Base-by-base conservation (phyloP, 2,329 filamentous ascomycete genomes). In the Fusarium sp. region DNA sequence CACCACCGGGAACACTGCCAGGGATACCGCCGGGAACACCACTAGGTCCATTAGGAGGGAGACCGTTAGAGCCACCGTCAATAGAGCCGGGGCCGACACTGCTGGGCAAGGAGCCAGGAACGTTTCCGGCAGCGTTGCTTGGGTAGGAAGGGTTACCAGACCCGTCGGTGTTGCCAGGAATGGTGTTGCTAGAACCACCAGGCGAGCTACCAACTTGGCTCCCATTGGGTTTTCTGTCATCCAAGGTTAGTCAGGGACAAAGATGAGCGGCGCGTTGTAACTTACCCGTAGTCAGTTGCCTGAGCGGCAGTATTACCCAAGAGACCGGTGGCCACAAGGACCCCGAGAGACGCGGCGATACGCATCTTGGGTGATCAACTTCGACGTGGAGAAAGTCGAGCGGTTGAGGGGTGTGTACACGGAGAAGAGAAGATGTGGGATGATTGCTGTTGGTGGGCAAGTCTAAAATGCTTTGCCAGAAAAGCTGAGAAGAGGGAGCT, bases 291-390 rank as follows among this genome's bases (percentile, higher is more conserved):
- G 49, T 75, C 75, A 40, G 78, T 78, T 37, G 79, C 76, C 59
- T 81, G 80, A n/a, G 79, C 81, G 47, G 76, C 71, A 52, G 79
- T 77, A 37, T 75, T 71, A 13, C 79, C 73, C 57, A 84, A 59
- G 67, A 84, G 78, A 63, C 81, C 79, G 64, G 82, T 69, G 74
- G 81, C 81, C 74, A 78, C 67, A 50, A 86, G 60, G 77, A 79
- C 79, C 71, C 80, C 78, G 67, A 85, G 69, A 65, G 81, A 78
- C 52, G 79, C 75, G 67, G 71, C 67, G 61, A 79, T 75, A 78
- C 83, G 84, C 85, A 86, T 86, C 75, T 73, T 81, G 75, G 53
- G 58, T 58, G 58, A 63, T 40, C 57, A 23, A 50, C 58, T 67
- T 70, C 60, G 49, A 50, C 25, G 43, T 60, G 37, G 46, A 47